Evolutionary conservation across 2,329 filamentous ascomycete genomes (phyloP), one percentile per base, ranked within the genome.

Genomic region (Ophiostoma sp.): DNA sequence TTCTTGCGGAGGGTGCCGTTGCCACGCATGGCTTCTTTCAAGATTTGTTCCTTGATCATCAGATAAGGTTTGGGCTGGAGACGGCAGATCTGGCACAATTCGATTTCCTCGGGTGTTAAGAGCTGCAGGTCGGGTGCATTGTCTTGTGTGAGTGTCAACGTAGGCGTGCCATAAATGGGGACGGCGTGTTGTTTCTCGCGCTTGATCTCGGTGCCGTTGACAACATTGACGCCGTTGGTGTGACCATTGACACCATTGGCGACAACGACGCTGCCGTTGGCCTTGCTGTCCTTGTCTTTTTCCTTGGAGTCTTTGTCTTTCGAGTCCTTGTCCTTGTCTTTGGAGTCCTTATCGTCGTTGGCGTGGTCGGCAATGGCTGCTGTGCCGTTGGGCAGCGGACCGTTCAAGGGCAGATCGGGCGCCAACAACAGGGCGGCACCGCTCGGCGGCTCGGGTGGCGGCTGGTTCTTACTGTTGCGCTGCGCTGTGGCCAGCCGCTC

Each of bases 21-120:
- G 74, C 91, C 91, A 83, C 95, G 96, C 80, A 97, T 89, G 0
- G 95, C 93, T 80, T 98, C 95, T 78, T 93, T 93, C 70, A 98
- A 83, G n/a, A 98, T 86, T 75, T 93, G 91, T 81, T 98, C 94
- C 82, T 99, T 99, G 82, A 98, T 94, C 79, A 94, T 94, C 5
- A 98, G 83, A 81, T 98, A 99, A 1, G 96, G 93, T 84, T 99
- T 99, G 0, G 96, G 96, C 81, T 96, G 92, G 70, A 99, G 84
- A 57, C 94, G 89, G 17, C 97, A 87, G 55, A 92, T 87, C 77
- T 93, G 93, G 83, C 96, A 99, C 0, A 99, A 84, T 78, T 97
- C 93, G 4, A 89, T 85, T 81, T 99, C 96, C 76, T 97, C 94
- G 0, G 90, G 87, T 0, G 92, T 93, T 59, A 99, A 85, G 0